Evolutionary conservation across 1,139 yeast species (phyloP), one percentile per base, ranked within the genome.

Genomic region (Geotrichum phurueaensis): DNA sequence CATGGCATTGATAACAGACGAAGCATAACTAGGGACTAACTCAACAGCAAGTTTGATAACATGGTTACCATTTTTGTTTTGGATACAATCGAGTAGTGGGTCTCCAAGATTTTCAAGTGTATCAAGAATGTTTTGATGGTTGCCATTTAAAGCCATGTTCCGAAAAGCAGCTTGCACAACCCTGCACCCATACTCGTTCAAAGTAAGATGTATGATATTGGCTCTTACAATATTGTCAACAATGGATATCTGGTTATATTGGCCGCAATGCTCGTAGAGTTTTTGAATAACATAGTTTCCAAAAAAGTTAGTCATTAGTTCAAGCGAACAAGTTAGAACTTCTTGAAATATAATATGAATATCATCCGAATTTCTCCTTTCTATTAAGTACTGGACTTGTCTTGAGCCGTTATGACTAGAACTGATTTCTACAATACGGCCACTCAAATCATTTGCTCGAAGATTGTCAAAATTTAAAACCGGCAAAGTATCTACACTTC

Each of bases 241-340:
- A 2, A n/a, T 5, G 18, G 10, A 12, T n/a, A n/a, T 39, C 31
- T 54, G 48, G 29, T 47, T 51, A 15, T 54, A 22, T 18, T 20
- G 29, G 47, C 51, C 27, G 18, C 57, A 50, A 27, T 54, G 45
- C 23, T 54, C 57, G 33, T 45, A 54, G 18, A 45, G 48, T 18
- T 54, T 54, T 47, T 54, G 57, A 47, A 54, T 45, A 39, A 54
- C 48, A 31, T 54, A 54, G 39, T 54, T 54, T 18, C 57, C 57
- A 54, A 54, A 54, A n/a, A 54, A 39, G 33, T 54, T 43, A 9
- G 57, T 54, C 52, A 54, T 54, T 20, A 54, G 45, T 51, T 54
- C 51, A n/a, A 47, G 18, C 5, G 57, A 27, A 22, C 36, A 36
- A 9, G 51, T 22, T 12, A 27, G 15, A 13, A 54, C 15, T 23